Base-by-base conservation (phyloP, 108 stramenopile species). In the Epipyxis sp. region DNA sequence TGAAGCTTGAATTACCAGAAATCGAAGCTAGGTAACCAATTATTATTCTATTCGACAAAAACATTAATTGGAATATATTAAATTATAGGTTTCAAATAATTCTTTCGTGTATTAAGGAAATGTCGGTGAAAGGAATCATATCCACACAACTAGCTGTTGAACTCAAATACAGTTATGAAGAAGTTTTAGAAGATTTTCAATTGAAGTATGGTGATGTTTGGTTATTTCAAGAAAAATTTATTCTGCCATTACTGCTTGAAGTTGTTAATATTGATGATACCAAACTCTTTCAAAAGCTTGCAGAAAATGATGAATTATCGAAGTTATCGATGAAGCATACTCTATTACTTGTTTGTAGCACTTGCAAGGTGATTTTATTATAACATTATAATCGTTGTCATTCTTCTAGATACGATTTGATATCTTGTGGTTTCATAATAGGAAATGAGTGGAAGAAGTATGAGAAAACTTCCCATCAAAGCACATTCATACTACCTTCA, bases 61-160 rank as follows among this genome's bases (percentile, higher is more conserved):
- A 32, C 30, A 35, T 37, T 16, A 35, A 6, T 37, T 65, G 6
- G 34, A 32, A 29, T 37, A 10, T 37, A 10, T 37, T 37, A 10
- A 10, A 29, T 65, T 3, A 32, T 65, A 65, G 61, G 35, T 37
- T 35, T 32, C 34, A 78, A 29, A 91, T 94, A 57, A 65, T 94
- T 32, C 59, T 44, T 27, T 82, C 87, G 0, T 91, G 91, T 76
- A 41, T 94, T 1, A 76, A 59, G 1, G 94, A 94, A 78, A 81
- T 94, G 32, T 54, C 61, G 10, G 78, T 90, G 10, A 88, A 86
- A 0, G 91, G 90, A 6, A 88, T 92, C 46, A 59, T 91, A 61
- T 0, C 46, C 74, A 29, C 50, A 69, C 40, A 39, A 74, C 25
- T 68, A 79, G 2, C 61, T 80, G 13, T 67, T 71, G 13, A 29